Evolutionary conservation across 2,329 filamentous ascomycete genomes (phyloP).

Genomic region (Penicillium verrucosum): DNA sequence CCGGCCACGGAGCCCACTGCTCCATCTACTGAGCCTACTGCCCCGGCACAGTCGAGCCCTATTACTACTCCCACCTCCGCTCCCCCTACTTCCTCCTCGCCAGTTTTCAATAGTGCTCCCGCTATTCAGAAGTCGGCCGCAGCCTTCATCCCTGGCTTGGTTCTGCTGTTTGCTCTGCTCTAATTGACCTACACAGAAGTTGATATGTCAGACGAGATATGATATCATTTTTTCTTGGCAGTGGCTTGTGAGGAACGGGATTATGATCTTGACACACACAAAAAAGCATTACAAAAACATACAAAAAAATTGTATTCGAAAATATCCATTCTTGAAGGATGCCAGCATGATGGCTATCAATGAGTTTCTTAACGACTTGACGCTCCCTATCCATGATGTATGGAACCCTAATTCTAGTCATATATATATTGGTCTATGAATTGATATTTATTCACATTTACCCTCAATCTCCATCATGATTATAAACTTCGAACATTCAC

Average conservation of each 20-base stretch:
- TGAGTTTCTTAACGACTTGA: constrained; percentile 15
- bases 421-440: constrained; percentile 15
- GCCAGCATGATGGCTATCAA: constrained; percentile 8
- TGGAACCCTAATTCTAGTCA: constrained; percentile 15
- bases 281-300: constrained; percentile 1
- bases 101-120: constrained; percentile 19
- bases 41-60: not conserved
- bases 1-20: not conserved
- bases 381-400: constrained; percentile 18
- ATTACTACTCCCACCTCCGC: constrained; percentile 1
- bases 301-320: constrained; percentile 14
- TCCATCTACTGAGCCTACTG: not conserved
- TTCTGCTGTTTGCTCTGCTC: constrained; percentile 17
- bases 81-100: constrained; percentile 7
- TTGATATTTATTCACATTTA: not conserved
- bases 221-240: not conserved
- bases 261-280: not conserved
- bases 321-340: not conserved
- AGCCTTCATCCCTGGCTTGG: constrained; percentile 16
- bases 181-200: constrained; percentile 7
- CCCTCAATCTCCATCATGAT: not conserved
- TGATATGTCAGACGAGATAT: not conserved
- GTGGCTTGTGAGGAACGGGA: too few species aligned
- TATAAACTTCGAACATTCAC: not conserved
- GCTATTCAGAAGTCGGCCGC: constrained; percentile 16